Conservation (phyloP, 225 moss, liverwort and hornwort species). For the Marchantia polymorpha region DNA sequence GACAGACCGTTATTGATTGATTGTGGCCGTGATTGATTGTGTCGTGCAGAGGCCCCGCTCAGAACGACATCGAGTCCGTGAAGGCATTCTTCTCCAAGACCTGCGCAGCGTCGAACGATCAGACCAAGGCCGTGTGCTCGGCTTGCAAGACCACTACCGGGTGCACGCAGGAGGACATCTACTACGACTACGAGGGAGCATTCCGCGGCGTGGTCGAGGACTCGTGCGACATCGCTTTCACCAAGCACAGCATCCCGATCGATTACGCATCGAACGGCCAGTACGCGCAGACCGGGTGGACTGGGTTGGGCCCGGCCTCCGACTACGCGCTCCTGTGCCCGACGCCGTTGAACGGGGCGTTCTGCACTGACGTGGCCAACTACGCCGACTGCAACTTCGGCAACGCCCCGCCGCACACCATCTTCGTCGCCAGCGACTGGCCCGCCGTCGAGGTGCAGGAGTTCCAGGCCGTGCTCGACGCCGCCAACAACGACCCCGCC, state of each 20-base stretch:
- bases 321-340: constrained; percentile 40
- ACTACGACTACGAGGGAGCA: constrained; percentile 49
- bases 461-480: constrained; percentile 33
- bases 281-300: constrained; percentile 37
- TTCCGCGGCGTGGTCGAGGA: constrained; percentile 46
- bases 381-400: constrained; percentile 51
- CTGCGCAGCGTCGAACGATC: constrained; percentile 34
- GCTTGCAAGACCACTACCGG: constrained; percentile 31
- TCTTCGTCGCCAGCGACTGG: constrained; percentile 21
- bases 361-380: constrained; percentile 30
- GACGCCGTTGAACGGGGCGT: constrained; percentile 12
- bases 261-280: constrained; percentile 38
- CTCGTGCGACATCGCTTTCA: constrained; percentile 45
- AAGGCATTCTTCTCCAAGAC: constrained; percentile 39
- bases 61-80: constrained; percentile 44
- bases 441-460: constrained; percentile 26
- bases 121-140: constrained; percentile 29
- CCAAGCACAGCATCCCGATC: constrained; percentile 47
- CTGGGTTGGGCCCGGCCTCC: constrained; percentile 27
- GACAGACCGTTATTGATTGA: too few relatives aligned
- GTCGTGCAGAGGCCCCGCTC: constrained; percentile 25
- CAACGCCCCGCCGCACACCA: constrained; percentile 43
- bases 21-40: too few relatives aligned
- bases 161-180: constrained; percentile 41
- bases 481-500: constrained; percentile 30